Base-by-base conservation (phyloP, 768 basidiomycete species). In the Myochromella boudieri region DNA sequence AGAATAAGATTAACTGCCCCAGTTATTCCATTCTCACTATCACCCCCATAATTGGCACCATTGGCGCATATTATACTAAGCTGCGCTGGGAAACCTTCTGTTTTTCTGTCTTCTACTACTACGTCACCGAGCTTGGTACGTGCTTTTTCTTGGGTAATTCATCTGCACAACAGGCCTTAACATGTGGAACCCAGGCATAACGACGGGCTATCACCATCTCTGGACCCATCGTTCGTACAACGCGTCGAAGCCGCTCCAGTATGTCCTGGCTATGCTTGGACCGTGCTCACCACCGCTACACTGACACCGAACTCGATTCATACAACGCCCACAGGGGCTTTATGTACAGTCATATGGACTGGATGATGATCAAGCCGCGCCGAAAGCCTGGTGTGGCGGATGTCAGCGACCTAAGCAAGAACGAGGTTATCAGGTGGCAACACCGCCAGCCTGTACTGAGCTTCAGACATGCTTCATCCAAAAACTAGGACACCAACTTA, bases 221-320 rank as follows among this genome's bases (percentile, higher is more conserved):
- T 99, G 95, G 94, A 91, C 97, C 7, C 97, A 99, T 62, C 83
- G 97, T 46, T 78, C 91, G 0, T 99, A 95, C 67, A 97, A 97
- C 62, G 97, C 95, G 28, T 84, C 87, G 3, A 76, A 77, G 49
- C 85, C 89, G 12, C 70, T 98, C 10, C 86, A 97, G 64, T 97
- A 92, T 61, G 69, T 80, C 53, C 81, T 97, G 38, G 91, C 94
- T 20, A 59, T 88, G 15, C 78, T 84, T 8, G 97, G 95, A 99
- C 75, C 90, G 95, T 50, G 95, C 95, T 3, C 95, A 97, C 67
- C 95, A 97, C 63, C 82, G 94, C 33, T 95, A 97, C 73, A 97
- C 94, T 56, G 94, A 95, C 69, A 97, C 94, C 60, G 91, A 93
- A 45, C 86, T 97, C 53, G 94, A 97, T 69, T 94, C 95, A 0